Conservation (phyloP, 768 basidiomycete genomes). For the Phaeotremella fagi region DNA sequence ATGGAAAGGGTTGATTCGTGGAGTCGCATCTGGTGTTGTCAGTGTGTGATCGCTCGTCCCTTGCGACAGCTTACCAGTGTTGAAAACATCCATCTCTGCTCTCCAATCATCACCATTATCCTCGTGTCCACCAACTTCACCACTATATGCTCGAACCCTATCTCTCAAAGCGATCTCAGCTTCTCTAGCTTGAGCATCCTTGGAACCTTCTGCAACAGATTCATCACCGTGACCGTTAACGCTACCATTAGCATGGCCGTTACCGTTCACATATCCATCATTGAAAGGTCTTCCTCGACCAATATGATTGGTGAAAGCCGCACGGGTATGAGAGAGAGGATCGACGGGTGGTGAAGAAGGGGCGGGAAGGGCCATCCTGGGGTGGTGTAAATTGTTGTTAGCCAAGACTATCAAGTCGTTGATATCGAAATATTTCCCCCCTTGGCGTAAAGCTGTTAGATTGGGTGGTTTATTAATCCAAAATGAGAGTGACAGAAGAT, state of each 20-base stretch:
- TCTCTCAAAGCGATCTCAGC: slow-evolving; percentile 1
- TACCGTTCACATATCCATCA: neutral
- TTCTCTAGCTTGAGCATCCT: slow-evolving; percentile 10
- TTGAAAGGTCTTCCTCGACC: neutral
- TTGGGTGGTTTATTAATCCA: no score
- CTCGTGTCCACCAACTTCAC: neutral
- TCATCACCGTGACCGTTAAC: no score
- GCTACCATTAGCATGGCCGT: no score
- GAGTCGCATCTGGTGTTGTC: slow-evolving; percentile 16
- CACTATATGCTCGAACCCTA: neutral
- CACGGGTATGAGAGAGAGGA: slow-evolving; percentile 13
- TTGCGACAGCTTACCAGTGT: slow-evolving; percentile 9
- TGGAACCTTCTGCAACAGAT: slow-evolving; percentile 7
- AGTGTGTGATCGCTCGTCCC: no score
- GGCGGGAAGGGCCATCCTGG: neutral
- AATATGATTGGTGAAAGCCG: slow-evolving; percentile 12
- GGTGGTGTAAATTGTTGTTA: neutral
- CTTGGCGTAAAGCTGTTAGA: no score
- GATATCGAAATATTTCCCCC: no score
- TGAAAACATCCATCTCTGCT: slow-evolving; percentile 8
- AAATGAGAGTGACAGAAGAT: no score
- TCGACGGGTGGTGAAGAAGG: neutral
- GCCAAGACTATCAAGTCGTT: no score
- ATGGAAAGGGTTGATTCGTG: slow-evolving; percentile 45
- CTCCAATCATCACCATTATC: neutral